Percentiles rank a stretch among this genome's conserved stretches.
phyloP scores from a whole-genome alignment of 129 eudicot genomes.

The Kitagawia praeruptora region DNA sequence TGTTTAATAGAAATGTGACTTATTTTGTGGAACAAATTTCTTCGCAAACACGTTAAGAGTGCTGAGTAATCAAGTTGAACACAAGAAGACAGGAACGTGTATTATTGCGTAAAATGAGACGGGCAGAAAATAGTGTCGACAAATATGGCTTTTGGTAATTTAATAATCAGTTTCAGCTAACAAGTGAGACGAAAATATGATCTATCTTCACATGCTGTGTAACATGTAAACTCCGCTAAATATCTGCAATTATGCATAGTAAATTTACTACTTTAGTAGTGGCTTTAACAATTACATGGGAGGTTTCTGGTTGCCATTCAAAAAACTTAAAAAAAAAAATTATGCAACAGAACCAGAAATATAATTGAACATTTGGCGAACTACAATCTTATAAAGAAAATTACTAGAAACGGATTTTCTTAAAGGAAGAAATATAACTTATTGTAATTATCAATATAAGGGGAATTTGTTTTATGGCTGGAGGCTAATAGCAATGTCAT shows the following conservation, averaged over 20 bases:
- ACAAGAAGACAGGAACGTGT: neutral
- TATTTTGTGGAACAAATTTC: neutral
- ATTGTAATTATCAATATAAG: neutral
- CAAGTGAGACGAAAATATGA: neutral
- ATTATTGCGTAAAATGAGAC: neutral
- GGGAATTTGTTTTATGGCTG: neutral
- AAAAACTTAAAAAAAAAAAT: neutral
- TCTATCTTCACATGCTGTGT: neutral
- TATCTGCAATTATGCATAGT: neutral
- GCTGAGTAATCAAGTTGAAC: neutral
- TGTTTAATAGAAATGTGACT: neutral
- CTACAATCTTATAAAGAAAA: neutral
- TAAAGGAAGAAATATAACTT: neutral
- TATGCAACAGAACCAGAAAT: neutral
- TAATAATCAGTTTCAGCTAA: neutral
- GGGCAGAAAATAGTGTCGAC: neutral
- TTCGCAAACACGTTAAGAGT: neutral
- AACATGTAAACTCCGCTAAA: neutral
- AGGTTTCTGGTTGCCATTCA: neutral
- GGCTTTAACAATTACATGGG: neutral
- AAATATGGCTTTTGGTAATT: neutral
- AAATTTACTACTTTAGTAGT: neutral
- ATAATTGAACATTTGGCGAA: neutral
- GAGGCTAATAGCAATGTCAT: neutral
- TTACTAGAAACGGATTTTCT: neutral